Conservation (phyloP, 2,329 filamentous ascomycete genomes). For the Zelopaecilomyces penicillatus region DNA sequence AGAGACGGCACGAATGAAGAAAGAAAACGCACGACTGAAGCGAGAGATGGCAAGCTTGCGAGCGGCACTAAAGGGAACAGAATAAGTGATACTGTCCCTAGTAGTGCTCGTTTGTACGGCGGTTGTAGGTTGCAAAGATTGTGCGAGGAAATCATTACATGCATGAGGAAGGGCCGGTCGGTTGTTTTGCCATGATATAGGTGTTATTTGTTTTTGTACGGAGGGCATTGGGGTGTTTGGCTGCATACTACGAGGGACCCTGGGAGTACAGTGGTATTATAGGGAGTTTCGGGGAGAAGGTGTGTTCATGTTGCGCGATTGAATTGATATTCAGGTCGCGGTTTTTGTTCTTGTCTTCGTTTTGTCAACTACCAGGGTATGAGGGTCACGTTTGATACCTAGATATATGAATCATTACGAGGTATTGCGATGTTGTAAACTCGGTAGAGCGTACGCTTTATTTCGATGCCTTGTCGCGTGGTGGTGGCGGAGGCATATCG, state of each 20-base stretch:
- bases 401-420: no score
- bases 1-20: constrained; percentile 68
- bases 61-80: constrained; percentile 41
- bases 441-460: no score
- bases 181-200: neutral
- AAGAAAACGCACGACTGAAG: constrained; percentile 77
- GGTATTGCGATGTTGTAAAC: no score
- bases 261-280: neutral
- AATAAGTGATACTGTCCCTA: constrained; percentile 21
- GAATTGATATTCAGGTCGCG: no score
- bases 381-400: no score
- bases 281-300: neutral
- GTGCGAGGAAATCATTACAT: neutral
- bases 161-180: neutral
- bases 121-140: constrained; percentile 8
- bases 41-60: constrained; percentile 69
- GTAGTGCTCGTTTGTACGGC: constrained; percentile 10
- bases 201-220: neutral
- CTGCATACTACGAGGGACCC: neutral
- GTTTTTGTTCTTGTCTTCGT: no score
- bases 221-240: neutral
- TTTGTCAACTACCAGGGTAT: no score
- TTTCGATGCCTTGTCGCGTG: no score
- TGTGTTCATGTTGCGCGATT: no score
- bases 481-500: no score